A percentile compares a stretch with the other conserved stretches of the same genome.
Conservation (phyloP, 1,284 basidiomycete genomes). For the Cryptococcus sp. region DNA sequence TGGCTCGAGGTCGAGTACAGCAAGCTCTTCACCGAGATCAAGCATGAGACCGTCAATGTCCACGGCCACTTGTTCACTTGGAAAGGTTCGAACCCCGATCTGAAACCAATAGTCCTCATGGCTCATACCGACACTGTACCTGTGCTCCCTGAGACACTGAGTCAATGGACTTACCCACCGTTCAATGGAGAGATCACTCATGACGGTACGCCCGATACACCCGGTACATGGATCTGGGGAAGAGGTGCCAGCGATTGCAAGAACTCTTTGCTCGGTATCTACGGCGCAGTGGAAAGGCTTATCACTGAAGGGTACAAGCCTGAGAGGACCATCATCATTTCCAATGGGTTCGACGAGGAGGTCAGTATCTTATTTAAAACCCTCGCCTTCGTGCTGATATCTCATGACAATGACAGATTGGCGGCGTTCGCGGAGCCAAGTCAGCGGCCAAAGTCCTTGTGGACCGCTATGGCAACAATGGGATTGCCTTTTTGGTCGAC, state of each 20-base stretch:
- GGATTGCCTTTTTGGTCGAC: slow-evolving; percentile 55
- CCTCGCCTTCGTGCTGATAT: background rate
- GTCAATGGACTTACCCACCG: slow-evolving; percentile 57
- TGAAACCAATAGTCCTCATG: slow-evolving; percentile 55
- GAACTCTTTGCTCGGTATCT: slow-evolving; percentile 55
- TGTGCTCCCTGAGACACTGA: slow-evolving; percentile 55
- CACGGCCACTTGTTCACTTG: slow-evolving; percentile 55
- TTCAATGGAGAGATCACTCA: slow-evolving; percentile 56
- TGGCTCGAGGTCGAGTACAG: slow-evolving; percentile 54
- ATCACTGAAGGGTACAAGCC: slow-evolving; percentile 55
- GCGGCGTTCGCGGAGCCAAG: slow-evolving; percentile 49
- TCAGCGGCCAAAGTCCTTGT: slow-evolving; percentile 44
- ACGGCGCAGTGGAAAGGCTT: slow-evolving; percentile 57
- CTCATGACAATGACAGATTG: slow-evolving; percentile 28
- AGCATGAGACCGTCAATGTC: slow-evolving; percentile 53
- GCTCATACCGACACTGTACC: slow-evolving; percentile 59
- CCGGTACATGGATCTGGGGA: slow-evolving; percentile 58
- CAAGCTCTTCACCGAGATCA: slow-evolving; percentile 39
- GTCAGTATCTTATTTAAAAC: slow-evolving; percentile 24
- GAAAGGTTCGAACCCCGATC: slow-evolving; percentile 47
- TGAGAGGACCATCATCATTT: slow-evolving; percentile 54
- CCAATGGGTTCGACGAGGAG: slow-evolving; percentile 61
- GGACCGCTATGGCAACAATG: slow-evolving; percentile 50
- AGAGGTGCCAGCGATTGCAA: slow-evolving; percentile 56
- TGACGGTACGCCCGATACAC: slow-evolving; percentile 39